phyloP scores from a whole-genome alignment of 345 rosid species.

The Fremontodendron californicum region DNA sequence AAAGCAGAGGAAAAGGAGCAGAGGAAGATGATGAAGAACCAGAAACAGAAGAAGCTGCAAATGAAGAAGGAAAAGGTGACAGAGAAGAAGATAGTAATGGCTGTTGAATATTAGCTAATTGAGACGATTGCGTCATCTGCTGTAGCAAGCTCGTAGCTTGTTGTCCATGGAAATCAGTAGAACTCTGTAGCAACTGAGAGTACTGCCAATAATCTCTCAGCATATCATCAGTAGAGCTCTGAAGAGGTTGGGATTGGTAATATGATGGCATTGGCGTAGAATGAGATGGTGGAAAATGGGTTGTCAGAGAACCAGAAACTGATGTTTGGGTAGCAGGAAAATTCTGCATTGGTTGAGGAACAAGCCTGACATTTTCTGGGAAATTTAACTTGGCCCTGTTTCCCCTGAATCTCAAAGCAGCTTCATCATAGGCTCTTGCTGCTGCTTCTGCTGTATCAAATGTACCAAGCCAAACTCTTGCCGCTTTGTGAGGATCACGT shows the following conservation, averaged over 20 bases:
- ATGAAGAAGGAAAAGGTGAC: slow-evolving; percentile 23
- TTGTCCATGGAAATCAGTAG: slow-evolving; percentile 22
- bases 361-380: slow-evolving; percentile 51
- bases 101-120: slow-evolving; percentile 20
- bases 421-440: slow-evolving; percentile 85
- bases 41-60: slow-evolving; percentile 7
- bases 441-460: slow-evolving; percentile 83
- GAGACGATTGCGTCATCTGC: slow-evolving; percentile 38
- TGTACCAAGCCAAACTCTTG: slow-evolving; percentile 87
- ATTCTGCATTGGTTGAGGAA: slow-evolving; percentile 27
- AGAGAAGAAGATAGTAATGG: slow-evolving; percentile 19
- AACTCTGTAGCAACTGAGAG: slow-evolving; percentile 48
- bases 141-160: slow-evolving; percentile 28
- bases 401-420: slow-evolving; percentile 83
- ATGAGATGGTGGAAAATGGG: not conserved
- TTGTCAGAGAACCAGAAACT: slow-evolving; percentile 14
- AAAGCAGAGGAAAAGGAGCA: slow-evolving; percentile 46
- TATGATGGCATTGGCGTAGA: slow-evolving; percentile 14
- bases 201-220: slow-evolving; percentile 44
- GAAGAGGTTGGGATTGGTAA: slow-evolving; percentile 23
- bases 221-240: slow-evolving; percentile 7
- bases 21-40: slow-evolving; percentile 29
- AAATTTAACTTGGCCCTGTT: slow-evolving; percentile 81
- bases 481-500: slow-evolving; percentile 78
- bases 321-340: slow-evolving; percentile 24